Evolutionary conservation across 768 basidiomycete genomes (phyloP).

Genomic region (Rhodosporidiobolus sp.): DNA sequence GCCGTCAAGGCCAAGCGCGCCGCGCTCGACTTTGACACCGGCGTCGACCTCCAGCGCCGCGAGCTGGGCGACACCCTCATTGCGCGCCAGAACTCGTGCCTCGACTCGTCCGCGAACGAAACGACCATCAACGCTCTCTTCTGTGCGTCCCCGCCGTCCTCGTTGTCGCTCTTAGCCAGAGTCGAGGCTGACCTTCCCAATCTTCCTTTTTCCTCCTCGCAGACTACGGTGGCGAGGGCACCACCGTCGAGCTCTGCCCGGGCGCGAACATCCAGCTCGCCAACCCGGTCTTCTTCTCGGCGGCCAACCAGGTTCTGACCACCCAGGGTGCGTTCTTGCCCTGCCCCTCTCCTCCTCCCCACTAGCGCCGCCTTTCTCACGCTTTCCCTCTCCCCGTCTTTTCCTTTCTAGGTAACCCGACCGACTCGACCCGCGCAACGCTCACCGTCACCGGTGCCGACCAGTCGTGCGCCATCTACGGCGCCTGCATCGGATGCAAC

Average conservation of each 20-base stretch:
- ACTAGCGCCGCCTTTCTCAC: not conserved
- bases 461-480: slow-evolving; percentile 41
- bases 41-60: slow-evolving; percentile 22
- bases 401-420: slow-evolving; percentile 36
- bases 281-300: slow-evolving; percentile 39
- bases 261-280: slow-evolving; percentile 35
- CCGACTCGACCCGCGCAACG: slow-evolving; percentile 37
- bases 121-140: slow-evolving; percentile 40
- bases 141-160: not conserved
- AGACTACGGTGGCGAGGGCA: slow-evolving; percentile 40
- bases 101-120: slow-evolving; percentile 35
- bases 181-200: not conserved
- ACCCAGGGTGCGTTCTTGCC: slow-evolving; percentile 33
- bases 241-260: slow-evolving; percentile 43
- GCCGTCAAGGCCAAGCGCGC: slow-evolving; percentile 19
- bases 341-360: not conserved
- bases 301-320: slow-evolving; percentile 42
- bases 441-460: slow-evolving; percentile 35
- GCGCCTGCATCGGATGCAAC: slow-evolving; percentile 29
- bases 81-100: slow-evolving; percentile 23
- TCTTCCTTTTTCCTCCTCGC: too few species aligned
- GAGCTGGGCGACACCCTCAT: slow-evolving; percentile 13
- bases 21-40: slow-evolving; percentile 18
- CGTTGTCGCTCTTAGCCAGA: too few species aligned
- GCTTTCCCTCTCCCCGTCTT: not conserved